A percentile compares a stretch with the other conserved stretches of the same genome.
Evolutionary conservation across 495 filamentous ascomycete species (phyloP).

Genomic region (Podospora pseudopauciseta): DNA sequence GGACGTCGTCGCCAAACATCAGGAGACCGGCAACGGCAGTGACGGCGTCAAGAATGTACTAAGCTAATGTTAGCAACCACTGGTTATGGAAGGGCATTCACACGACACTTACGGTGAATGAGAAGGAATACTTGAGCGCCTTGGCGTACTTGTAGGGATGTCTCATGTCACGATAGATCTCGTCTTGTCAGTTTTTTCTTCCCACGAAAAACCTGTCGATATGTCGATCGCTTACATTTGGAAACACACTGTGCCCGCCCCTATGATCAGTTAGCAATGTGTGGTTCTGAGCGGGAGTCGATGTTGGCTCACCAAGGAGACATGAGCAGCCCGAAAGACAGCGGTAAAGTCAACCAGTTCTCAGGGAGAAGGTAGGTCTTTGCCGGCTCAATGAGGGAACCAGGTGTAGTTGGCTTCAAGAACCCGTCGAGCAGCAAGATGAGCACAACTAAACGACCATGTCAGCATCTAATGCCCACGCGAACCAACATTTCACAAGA

Average conservation of each 20-base stretch:
- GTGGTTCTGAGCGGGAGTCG: neutral
- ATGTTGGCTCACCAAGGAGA: slow-evolving; percentile 63
- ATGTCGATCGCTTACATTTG: slow-evolving; percentile 51
- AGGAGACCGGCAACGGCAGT: slow-evolving; percentile 80
- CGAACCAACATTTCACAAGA: slow-evolving; percentile 15
- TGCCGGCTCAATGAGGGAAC: slow-evolving; percentile 82
- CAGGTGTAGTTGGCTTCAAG: slow-evolving; percentile 73
- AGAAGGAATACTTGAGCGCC: slow-evolving; percentile 75
- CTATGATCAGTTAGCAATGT: slow-evolving; percentile 18
- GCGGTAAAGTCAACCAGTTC: slow-evolving; percentile 85
- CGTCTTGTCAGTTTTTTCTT: neutral
- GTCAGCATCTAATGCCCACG: neutral
- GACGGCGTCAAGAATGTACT: slow-evolving; percentile 74
- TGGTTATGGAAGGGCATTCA: neutral
- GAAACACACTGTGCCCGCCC: slow-evolving; percentile 91
- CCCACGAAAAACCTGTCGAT: neutral
- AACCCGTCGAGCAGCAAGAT: slow-evolving; percentile 83
- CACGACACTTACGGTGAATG: slow-evolving; percentile 69
- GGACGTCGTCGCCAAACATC: slow-evolving; percentile 88
- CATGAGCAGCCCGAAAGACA: slow-evolving; percentile 94
- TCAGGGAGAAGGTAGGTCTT: slow-evolving; percentile 71
- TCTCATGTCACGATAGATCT: slow-evolving; percentile 95
- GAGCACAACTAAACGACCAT: slow-evolving; percentile 57
- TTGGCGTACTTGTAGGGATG: slow-evolving; percentile 82
- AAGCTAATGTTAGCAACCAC: neutral